phyloP scores from a whole-genome alignment of 192 early-diverging fungal genomes.

The Linnemannia hyalina region DNA sequence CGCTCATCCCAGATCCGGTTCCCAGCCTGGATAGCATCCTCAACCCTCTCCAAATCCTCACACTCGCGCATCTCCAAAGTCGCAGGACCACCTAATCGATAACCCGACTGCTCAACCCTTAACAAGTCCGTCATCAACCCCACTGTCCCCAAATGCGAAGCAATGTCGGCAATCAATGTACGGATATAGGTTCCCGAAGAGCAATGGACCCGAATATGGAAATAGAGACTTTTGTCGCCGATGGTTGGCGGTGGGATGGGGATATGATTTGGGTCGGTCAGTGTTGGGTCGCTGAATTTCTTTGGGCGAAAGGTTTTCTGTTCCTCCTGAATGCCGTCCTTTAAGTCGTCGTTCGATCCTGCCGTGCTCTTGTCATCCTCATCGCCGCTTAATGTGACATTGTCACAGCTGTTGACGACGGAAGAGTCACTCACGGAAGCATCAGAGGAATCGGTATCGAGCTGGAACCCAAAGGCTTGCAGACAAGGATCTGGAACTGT shows the following conservation, averaged over 20 bases:
- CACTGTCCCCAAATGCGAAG: constrained; percentile 61
- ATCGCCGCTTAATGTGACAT: background rate
- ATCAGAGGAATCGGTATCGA: background rate
- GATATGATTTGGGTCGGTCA: constrained; percentile 10
- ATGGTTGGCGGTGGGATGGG: constrained; percentile 27
- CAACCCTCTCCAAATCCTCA: constrained; percentile 35
- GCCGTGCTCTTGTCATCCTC: background rate
- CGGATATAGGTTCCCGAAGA: constrained; percentile 83
- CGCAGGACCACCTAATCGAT: constrained; percentile 62
- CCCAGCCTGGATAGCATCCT: constrained; percentile 33
- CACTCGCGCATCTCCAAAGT: constrained; percentile 57
- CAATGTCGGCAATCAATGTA: constrained; percentile 78
- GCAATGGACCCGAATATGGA: constrained; percentile 72
- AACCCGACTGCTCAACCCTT: constrained; percentile 69
- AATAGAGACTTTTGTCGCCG: constrained; percentile 46
- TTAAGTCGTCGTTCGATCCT: background rate
- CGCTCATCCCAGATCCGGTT: constrained; percentile 17
- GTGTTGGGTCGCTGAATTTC: background rate
- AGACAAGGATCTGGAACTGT: constrained; percentile 4
- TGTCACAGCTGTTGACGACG: background rate
- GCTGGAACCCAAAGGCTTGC: constrained; percentile 5
- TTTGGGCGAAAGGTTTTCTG: constrained; percentile 15
- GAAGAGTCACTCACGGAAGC: too few species aligned
- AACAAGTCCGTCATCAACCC: constrained; percentile 75
- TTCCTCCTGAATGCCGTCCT: background rate